phyloP scores from a whole-genome alignment of 2,329 filamentous ascomycete genomes.

The Ophiostoma perfectum region DNA sequence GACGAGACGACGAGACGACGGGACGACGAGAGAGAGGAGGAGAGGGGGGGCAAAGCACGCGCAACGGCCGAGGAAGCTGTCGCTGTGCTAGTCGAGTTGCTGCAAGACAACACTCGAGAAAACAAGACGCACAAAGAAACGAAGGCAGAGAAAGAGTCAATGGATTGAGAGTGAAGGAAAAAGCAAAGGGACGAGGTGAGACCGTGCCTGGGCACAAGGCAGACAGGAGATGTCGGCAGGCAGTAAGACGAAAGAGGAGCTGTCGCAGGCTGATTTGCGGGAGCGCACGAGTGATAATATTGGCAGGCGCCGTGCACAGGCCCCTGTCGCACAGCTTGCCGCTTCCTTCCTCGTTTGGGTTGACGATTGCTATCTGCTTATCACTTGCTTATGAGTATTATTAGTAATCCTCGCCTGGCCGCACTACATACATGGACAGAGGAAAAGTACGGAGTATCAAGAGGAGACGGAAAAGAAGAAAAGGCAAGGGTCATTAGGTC shows the following conservation, averaged over 20 bases:
- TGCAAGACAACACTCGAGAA: background rate
- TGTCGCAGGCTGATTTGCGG: no score
- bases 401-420: background rate
- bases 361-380: background rate
- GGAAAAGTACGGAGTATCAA: background rate
- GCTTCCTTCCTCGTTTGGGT: background rate
- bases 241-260: background rate
- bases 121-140: background rate
- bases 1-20: background rate
- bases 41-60: background rate
- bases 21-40: background rate
- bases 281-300: no score
- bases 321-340: background rate
- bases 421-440: background rate
- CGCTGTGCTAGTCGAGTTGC: background rate
- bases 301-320: background rate
- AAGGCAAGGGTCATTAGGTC: background rate
- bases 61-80: background rate
- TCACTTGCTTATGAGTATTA: background rate
- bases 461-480: background rate
- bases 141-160: background rate
- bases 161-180: background rate
- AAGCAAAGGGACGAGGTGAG: no score
- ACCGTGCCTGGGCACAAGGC: conserved; percentile 2
- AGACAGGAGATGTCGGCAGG: conserved; percentile 3